Base-by-base conservation (phyloP, 306 rosid genomes). In the Glycyrrhiza uralensis region DNA sequence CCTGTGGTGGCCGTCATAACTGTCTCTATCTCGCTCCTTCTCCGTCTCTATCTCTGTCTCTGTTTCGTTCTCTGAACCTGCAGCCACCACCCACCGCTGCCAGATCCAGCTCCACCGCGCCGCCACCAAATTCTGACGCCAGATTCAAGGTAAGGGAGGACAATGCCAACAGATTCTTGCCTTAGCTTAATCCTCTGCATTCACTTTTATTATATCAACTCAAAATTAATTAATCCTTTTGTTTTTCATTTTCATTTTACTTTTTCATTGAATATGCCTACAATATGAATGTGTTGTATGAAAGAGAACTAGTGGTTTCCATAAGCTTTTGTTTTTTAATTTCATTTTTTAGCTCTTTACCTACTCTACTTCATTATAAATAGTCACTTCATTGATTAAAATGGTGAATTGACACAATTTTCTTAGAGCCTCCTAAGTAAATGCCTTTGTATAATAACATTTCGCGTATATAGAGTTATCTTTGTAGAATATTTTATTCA, bases 81-180 rank as follows among this genome's bases (percentile, higher is more conserved):
- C n/a, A n/a, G n/a, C n/a, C n/a, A n/a, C n/a, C 81, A 7, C 64
- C 79, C 0, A 44, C 76, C 1, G 18, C 47, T 0, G 14, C 38
- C 26, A 77, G 74, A 71, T 74, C 91, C 1, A 79, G 76, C 77
- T 35, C 85, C 7, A 57, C 20, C 12, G 60, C 22, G 15, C 38
- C 41, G 35, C 84, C 51, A n/a, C 33, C 68, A 20, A 71, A 47
- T 2, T 41, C 66, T 5, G 88, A 87, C 28, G 69, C 76, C 14
- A 77, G 84, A 77, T 32, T 83, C 19, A 90, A 87, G 79, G 76
- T 71, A 38, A 76, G 79, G 68, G 84, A 80, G 19, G 85, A 81
- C 44, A 64, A 82, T 61, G 62, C 17, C 11, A 80, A 80, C 75
- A 74, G 88, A 67, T 90, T 88, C 80, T 79, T 90, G 33, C 90